Evolutionary conservation across 169 alveolate genomes (phyloP), one percentile per base, ranked within the genome.

Genomic region (Plasmodium blacklocki): DNA sequence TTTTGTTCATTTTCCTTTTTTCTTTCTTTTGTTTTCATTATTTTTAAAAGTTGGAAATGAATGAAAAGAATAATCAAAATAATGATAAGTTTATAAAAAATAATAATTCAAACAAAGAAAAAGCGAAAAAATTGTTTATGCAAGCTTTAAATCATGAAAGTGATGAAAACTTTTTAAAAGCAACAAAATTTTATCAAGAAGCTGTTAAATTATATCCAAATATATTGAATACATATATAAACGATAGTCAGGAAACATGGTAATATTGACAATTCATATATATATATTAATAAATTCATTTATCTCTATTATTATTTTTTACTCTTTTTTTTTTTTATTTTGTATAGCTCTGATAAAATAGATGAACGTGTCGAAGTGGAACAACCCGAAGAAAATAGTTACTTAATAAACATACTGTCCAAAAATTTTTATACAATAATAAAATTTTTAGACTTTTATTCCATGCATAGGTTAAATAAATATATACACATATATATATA

Each of bases 131-230:
- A 49, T 64, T 76, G 52, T 76, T 76, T 68, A 15, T 63, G 66
- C 70, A 76, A 76, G 88, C 88, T 19, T 47, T 76, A 63, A 76
- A 76, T 47, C 68, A 76, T 49, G 88, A 76, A 56, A 26, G 67
- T 76, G 88, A 76, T 76, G 88, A 76, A 76, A 76, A 76, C 23
- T 76, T 63, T 76, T 76, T 76, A 64, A 76, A 76, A 54, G 88
- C 88, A 19, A 64, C 76, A n/a, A 62, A 76, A 39, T 76, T 76
- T 45, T 76, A 76, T 19, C 88, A 76, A 50, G 59, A 76, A 76
- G 88, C 88, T 26, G 76, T 76, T 1, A 76, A 76, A 45, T 72
- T 76, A 12, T 76, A 76, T 18, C 88, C 88, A 18, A 76, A 76
- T 63, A 56, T 76, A 15, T 75, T 76, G 19, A 76, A 76, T 58